Conservation (phyloP, 352 stramenopile species). For the Phytophthora colocasiae region DNA sequence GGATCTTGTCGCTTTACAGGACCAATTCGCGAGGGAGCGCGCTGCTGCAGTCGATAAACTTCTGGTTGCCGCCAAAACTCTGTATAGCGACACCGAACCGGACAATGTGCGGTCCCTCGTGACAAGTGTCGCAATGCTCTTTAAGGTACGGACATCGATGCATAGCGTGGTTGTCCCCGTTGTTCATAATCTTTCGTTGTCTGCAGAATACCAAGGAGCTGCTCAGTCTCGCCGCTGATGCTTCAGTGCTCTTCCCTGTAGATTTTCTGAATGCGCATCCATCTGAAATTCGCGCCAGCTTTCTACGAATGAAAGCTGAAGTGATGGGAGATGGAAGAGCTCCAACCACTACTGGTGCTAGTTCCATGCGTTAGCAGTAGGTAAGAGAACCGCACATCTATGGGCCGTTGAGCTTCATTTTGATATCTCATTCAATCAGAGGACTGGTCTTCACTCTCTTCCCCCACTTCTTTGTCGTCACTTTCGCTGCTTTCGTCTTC, state of each 20-base stretch:
- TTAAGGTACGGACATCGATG: slow-evolving; percentile 55
- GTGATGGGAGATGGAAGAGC: slow-evolving; percentile 38
- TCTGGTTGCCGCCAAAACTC: slow-evolving; percentile 50
- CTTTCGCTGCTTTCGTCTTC: slow-evolving; percentile 7
- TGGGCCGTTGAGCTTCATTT: slow-evolving; percentile 17
- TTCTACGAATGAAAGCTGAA: slow-evolving; percentile 64
- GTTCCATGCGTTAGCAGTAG: slow-evolving; percentile 16
- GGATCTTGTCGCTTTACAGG: slow-evolving; percentile 67
- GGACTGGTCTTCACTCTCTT: slow-evolving; percentile 11
- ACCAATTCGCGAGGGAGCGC: slow-evolving; percentile 70
- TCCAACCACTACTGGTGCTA: slow-evolving; percentile 1
- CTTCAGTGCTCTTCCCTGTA: slow-evolving; percentile 68
- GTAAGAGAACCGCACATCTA: not conserved
- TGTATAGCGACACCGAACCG: slow-evolving; percentile 87
- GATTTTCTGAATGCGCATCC: slow-evolving; percentile 85
- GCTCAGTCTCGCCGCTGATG: slow-evolving; percentile 84
- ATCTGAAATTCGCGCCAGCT: slow-evolving; percentile 59
- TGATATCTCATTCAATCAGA: slow-evolving; percentile 33
- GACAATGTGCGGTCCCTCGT: slow-evolving; percentile 68
- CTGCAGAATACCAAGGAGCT: slow-evolving; percentile 83
- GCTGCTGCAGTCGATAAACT: slow-evolving; percentile 75
- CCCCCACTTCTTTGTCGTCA: slow-evolving; percentile 1
- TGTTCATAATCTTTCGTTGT: slow-evolving; percentile 10
- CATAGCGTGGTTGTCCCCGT: not conserved
- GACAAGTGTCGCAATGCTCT: slow-evolving; percentile 61